A percentile compares a stretch with the other conserved stretches of the same genome.
phyloP scores from a whole-genome alignment of 768 basidiomycete species.

The Kwoniella mangroviensis region DNA sequence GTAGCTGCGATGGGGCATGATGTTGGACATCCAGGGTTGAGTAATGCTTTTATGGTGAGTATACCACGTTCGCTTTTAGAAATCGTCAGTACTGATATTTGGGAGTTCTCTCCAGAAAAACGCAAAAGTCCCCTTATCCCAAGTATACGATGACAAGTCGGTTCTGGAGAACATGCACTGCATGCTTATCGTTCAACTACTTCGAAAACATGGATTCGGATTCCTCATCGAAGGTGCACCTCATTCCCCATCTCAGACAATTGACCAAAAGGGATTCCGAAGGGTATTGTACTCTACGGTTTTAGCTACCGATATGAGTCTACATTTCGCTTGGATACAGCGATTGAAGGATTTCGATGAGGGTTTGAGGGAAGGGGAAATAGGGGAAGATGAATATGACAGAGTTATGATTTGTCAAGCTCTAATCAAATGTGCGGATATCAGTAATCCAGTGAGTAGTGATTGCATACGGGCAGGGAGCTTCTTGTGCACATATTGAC shows the following conservation, averaged over 20 bases:
- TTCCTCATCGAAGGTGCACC: constrained; percentile 55
- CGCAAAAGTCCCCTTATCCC: constrained; percentile 82
- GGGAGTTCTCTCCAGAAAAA: constrained; percentile 71
- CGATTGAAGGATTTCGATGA: constrained; percentile 63
- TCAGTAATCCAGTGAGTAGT: constrained; percentile 88
- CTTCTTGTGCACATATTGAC: not conserved
- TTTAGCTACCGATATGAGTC: constrained; percentile 91
- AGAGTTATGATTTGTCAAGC: constrained; percentile 82
- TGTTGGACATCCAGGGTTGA: constrained; percentile 93
- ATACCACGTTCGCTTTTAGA: not conserved
- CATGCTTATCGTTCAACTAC: constrained; percentile 74
- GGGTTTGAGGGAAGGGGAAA: constrained; percentile 50
- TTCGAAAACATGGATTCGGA: constrained; percentile 78
- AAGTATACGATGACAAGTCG: constrained; percentile 85
- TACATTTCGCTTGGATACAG: constrained; percentile 82
- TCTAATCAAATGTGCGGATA: constrained; percentile 95
- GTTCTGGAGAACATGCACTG: constrained; percentile 90
- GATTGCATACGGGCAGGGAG: too few relatives aligned
- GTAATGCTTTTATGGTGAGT: constrained; percentile 88
- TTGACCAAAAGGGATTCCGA: constrained; percentile 63
- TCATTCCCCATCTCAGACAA: constrained; percentile 7
- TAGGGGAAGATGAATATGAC: constrained; percentile 57
- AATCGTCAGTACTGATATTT: not conserved
- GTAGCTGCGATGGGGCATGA: constrained; percentile 97
- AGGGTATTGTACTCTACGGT: constrained; percentile 79